Conservation (phyloP, 805 yeast species). For the Saccharomycopsis sp. region DNA sequence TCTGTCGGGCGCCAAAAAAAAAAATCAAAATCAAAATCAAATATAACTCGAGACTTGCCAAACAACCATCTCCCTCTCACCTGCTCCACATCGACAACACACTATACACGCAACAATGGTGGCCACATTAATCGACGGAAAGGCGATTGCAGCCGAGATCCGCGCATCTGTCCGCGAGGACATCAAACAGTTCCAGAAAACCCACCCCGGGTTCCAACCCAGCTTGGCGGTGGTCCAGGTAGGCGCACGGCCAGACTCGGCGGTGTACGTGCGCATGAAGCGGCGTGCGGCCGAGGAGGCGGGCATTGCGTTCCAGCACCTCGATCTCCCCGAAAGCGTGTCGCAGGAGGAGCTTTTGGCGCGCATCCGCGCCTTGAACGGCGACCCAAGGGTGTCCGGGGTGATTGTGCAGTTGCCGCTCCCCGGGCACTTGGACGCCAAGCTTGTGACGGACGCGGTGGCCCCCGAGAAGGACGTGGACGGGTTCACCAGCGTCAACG, state of each 20-base stretch:
- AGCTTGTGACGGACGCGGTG: slow-evolving; percentile 60
- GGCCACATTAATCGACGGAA: slow-evolving; percentile 17
- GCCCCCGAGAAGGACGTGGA: slow-evolving; percentile 69
- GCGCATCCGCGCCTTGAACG: slow-evolving; percentile 50
- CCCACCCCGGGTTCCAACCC: slow-evolving; percentile 54
- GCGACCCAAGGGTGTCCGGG: slow-evolving; percentile 58
- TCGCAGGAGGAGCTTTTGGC: slow-evolving; percentile 50
- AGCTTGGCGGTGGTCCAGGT: slow-evolving; percentile 66
- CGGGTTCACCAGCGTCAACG: slow-evolving; percentile 73
- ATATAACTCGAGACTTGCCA: too few relatives aligned
- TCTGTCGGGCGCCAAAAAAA: too few relatives aligned
- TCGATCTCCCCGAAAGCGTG: slow-evolving; percentile 50
- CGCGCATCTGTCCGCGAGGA: slow-evolving; percentile 23
- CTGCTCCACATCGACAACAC: background rate
- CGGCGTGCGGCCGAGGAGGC: slow-evolving; percentile 70
- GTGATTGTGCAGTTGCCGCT: slow-evolving; percentile 71
- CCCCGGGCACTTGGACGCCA: slow-evolving; percentile 64
- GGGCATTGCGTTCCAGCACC: slow-evolving; percentile 52
- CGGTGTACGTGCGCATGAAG: slow-evolving; percentile 79
- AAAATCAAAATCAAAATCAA: too few relatives aligned
- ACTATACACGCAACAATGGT: background rate
- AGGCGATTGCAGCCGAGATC: slow-evolving; percentile 18
- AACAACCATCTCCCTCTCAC: too few relatives aligned
- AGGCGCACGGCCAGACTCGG: slow-evolving; percentile 70
- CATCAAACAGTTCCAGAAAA: slow-evolving; percentile 35